These are phyloP conservation scores for Polychaeton citri DNA, from an alignment of 2,329 filamentous ascomycete species.

Conservation along the genomic window DNA sequence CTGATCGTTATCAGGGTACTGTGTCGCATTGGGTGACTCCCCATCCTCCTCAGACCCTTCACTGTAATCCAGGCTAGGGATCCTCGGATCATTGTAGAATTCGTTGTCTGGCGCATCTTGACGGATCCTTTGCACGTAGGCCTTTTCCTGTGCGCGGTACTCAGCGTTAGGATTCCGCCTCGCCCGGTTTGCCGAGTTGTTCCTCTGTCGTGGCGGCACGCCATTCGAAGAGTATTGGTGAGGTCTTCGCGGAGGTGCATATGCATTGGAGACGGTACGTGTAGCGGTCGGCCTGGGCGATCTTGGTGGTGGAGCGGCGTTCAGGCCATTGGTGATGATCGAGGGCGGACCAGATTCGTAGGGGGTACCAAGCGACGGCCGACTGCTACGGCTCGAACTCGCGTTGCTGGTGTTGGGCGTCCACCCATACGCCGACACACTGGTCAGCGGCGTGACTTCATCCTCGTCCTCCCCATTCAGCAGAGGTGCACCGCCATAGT, in stretches of 20 bases:
- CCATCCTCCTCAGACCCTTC: conserved; percentile 78
- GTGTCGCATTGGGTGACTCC: conserved; percentile 75
- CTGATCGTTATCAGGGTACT: conserved; percentile 65
- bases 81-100: conserved; percentile 60
- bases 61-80: conserved; percentile 52
- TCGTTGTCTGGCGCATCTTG: conserved; percentile 50
- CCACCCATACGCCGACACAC: conserved; percentile 17
- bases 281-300: conserved; percentile 26
- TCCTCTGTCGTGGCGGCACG: conserved; percentile 36
- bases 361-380: background rate
- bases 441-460: conserved; percentile 15
- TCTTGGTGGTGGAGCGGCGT: background rate
- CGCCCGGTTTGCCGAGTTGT: conserved; percentile 41
- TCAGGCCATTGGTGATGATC: background rate
- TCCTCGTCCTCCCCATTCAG: conserved; percentile 1
- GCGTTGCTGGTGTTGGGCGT: conserved; percentile 2
- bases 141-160: conserved; percentile 77
- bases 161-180: conserved; percentile 55
- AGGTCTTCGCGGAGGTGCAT: conserved; percentile 34
- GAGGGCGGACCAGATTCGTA: background rate
- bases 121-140: conserved; percentile 82
- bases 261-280: conserved; percentile 36
- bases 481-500: conserved; percentile 4
- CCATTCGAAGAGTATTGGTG: conserved; percentile 33
- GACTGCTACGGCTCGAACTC: background rate